Base-by-base conservation (phyloP, 1,139 yeast genomes). In the Geotrichum carabidarum region DNA sequence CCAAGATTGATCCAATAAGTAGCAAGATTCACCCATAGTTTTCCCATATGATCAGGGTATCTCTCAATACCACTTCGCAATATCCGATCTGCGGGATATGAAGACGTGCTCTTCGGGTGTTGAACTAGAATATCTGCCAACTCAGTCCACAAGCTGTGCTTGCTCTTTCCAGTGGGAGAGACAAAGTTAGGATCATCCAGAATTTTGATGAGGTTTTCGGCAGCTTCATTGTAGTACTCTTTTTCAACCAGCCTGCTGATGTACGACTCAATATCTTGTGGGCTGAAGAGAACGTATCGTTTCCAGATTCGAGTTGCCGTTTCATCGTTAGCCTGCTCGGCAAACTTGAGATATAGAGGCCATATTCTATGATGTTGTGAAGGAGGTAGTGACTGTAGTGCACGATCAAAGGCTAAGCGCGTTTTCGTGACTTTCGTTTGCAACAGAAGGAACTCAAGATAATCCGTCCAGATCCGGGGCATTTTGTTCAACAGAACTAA, bases 41-140 rank as follows among this genome's bases (percentile, higher is more conserved):
- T 71, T 1, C 83, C 80, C 44, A 71, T 65, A 60, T 85, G 90
- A 60, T 84, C 90, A 0, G 89, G 83, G 62, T 79, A 86, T 54
- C 74, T 74, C 1, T 57, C 50, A 0, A 79, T 64, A 0, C 82
- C 78, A 2, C 69, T 63, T 0, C 65, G 53, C 5, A 78, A 70
- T 36, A 78, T 67, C 0, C 58, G 57, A 34, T 74, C 77, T 40
- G 79, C 69, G 41, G 63, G 60, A 32, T 58, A 42, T 9, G 46
- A 50, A 7, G 56, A 44, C 4, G 65, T 63, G 1, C 58, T 53
- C 9, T 56, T 49, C 17, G 65, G 63, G 44, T 70, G 60, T 36
- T 66, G 60, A 3, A 75, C 72, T 14, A 83, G 59, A 27, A 76
- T 59, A 37, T 78, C 80, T 7, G 82, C 68, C 62, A 79, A 78